Conservation (phyloP, 164 flowering plant species). For the Berberis thunbergii region DNA sequence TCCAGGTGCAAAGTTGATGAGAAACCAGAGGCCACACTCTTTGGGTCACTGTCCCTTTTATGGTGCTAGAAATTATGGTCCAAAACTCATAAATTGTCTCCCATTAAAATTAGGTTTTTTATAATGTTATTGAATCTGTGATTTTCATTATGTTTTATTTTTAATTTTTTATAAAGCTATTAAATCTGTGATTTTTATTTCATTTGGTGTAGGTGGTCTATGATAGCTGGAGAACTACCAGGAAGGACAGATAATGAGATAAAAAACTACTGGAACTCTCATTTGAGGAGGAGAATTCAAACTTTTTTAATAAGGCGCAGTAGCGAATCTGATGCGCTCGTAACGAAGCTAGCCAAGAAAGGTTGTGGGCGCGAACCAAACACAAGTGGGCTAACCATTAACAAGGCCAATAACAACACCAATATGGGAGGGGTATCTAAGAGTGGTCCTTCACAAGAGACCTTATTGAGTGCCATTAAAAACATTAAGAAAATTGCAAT, state of each 20-base stretch:
- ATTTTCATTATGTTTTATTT: neutral
- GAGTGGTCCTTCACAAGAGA: too few species aligned
- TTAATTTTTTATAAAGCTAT: neutral
- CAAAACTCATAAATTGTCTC: too few species aligned
- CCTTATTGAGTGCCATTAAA: too few species aligned
- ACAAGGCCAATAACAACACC: too few species aligned
- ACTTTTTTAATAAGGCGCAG: neutral
- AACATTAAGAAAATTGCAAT: too few species aligned
- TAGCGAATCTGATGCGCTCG: neutral
- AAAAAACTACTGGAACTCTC: neutral
- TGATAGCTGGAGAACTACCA: neutral
- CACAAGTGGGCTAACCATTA: too few species aligned
- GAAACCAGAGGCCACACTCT: too few species aligned
- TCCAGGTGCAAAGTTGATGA: too few species aligned
- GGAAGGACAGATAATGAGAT: constrained; percentile 1
- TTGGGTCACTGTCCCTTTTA: too few species aligned
- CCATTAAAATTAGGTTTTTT: too few species aligned
- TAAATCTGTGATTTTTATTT: neutral
- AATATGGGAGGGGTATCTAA: too few species aligned
- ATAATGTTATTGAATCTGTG: neutral
- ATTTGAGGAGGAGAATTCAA: neutral
- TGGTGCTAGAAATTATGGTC: too few species aligned
- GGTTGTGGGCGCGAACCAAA: neutral
- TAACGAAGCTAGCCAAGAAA: neutral
- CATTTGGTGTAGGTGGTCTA: neutral